A percentile compares a stretch with the other conserved stretches of the same genome.
Conservation (phyloP, 2,329 filamentous ascomycete genomes). For the Rosellinia necatrix region DNA sequence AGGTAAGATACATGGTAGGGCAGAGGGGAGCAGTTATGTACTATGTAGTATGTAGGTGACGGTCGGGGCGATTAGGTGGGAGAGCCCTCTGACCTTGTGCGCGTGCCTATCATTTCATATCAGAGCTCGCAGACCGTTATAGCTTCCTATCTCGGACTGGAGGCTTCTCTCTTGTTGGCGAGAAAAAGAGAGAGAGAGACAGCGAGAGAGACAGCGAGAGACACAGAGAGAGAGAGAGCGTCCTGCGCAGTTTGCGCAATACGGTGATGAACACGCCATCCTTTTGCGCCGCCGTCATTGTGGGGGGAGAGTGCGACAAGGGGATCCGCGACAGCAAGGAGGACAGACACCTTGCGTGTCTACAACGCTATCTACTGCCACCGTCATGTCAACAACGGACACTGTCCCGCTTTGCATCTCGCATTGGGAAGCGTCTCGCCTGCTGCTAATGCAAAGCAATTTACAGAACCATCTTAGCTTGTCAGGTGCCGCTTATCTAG, state of each 20-base stretch:
- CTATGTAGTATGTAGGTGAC: background rate
- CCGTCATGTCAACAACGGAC: conserved; percentile 1
- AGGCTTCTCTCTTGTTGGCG: conserved; percentile 2
- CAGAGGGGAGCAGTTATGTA: no score
- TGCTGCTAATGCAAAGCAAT: conserved; percentile 14
- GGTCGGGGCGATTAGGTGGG: background rate
- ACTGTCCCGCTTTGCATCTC: conserved; percentile 2
- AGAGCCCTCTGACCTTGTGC: background rate
- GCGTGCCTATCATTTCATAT: conserved; percentile 16
- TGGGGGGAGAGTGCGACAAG: conserved; percentile 27
- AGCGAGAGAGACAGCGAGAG: no score
- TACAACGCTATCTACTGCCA: background rate
- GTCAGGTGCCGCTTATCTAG: conserved; percentile 34
- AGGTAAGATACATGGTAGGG: background rate
- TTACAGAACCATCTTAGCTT: conserved; percentile 20
- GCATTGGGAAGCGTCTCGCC: conserved; percentile 21
- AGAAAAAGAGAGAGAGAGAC: no score
- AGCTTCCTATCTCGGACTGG: conserved; percentile 11
- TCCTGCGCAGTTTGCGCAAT: conserved; percentile 24
- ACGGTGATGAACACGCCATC: conserved; percentile 26
- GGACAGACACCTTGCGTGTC: background rate
- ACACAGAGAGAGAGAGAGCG: no score
- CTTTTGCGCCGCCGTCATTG: conserved; percentile 30
- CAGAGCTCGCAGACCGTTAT: conserved; percentile 11
- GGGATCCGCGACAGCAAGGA: conserved; percentile 18